Conservation (phyloP, 2,329 filamentous ascomycete genomes). For the Pseudomassariella vexata region DNA sequence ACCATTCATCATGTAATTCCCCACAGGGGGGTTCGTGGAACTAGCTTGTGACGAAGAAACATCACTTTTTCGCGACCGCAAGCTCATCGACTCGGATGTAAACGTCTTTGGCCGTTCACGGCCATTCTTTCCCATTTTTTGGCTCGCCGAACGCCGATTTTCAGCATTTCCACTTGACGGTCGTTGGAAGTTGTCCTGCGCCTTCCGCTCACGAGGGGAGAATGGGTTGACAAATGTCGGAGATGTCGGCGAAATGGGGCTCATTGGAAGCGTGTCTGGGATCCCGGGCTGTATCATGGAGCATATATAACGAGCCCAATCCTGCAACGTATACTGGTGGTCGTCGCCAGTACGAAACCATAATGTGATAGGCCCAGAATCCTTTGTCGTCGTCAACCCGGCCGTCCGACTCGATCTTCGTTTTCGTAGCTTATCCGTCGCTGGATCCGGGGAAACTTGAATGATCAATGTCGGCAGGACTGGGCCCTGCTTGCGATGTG, state of each 20-base stretch:
- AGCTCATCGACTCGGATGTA: slow-evolving; percentile 52
- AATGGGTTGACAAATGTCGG: slow-evolving; percentile 52
- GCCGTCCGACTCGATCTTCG: slow-evolving; percentile 59
- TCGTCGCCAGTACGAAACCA: slow-evolving; percentile 55
- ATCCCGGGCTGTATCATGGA: slow-evolving; percentile 34
- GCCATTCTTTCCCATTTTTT: slow-evolving; percentile 41
- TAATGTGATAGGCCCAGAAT: slow-evolving; percentile 41
- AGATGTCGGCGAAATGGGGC: slow-evolving; percentile 47
- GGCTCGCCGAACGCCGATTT: slow-evolving; percentile 28
- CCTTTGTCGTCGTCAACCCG: slow-evolving; percentile 47
- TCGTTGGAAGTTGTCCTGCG: slow-evolving; percentile 34
- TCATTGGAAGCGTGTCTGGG: too few species aligned
- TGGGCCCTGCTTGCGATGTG: slow-evolving; percentile 57
- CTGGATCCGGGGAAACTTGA: slow-evolving; percentile 43
- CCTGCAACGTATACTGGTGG: slow-evolving; percentile 44
- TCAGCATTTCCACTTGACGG: slow-evolving; percentile 37
- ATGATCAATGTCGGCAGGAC: slow-evolving; percentile 55
- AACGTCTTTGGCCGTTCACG: slow-evolving; percentile 45
- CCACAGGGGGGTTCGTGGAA: slow-evolving; percentile 35
- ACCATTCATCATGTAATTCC: slow-evolving; percentile 30
- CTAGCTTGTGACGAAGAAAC: slow-evolving; percentile 51
- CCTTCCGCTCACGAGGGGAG: slow-evolving; percentile 30
- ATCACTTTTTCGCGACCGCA: slow-evolving; percentile 58
- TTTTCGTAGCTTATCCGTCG: slow-evolving; percentile 55
- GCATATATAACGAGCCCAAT: slow-evolving; percentile 53